Evolutionary conservation across 805 yeast species (phyloP).

Genomic region (Teunomyces pallodes): DNA sequence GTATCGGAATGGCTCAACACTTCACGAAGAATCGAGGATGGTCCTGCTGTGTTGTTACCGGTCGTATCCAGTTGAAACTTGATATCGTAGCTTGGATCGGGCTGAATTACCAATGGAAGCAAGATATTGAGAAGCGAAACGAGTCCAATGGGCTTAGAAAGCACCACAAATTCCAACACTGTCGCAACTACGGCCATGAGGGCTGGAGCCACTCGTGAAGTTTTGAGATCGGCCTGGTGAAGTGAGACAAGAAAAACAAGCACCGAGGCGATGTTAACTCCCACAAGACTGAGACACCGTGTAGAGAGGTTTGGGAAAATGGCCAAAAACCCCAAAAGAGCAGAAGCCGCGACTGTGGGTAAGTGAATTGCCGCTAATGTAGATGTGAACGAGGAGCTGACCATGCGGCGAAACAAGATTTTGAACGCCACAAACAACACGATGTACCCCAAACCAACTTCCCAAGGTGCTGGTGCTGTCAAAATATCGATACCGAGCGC

Average conservation of each 20-base stretch:
- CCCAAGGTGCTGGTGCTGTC: constrained; percentile 7
- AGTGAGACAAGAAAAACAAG: constrained; percentile 22
- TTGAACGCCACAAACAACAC: constrained; percentile 15
- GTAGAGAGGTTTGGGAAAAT: constrained; percentile 1
- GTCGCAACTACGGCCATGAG: constrained; percentile 16
- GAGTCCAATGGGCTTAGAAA: constrained; percentile 9
- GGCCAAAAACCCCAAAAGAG: background rate
- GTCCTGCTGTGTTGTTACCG: background rate
- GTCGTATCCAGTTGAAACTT: background rate
- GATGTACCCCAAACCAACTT: constrained; percentile 17
- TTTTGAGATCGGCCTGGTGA: constrained; percentile 19
- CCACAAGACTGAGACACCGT: constrained; percentile 14
- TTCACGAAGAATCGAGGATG: constrained; percentile 23
- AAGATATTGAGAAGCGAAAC: constrained; percentile 11
- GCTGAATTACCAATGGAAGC: constrained; percentile 21
- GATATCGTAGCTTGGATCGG: constrained; percentile 12
- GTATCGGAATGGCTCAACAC: constrained; percentile 56
- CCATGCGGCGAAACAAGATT: constrained; percentile 8
- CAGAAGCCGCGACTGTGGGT: background rate
- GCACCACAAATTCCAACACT: constrained; percentile 20
- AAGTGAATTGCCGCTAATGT: constrained; percentile 4
- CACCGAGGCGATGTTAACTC: constrained; percentile 25
- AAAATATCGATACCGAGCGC: constrained; percentile 26
- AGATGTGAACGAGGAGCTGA: constrained; percentile 9
- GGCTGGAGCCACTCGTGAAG: constrained; percentile 13